Base-by-base conservation (phyloP, 257 asterid species). In the Fraxinus pennsylvanica region DNA sequence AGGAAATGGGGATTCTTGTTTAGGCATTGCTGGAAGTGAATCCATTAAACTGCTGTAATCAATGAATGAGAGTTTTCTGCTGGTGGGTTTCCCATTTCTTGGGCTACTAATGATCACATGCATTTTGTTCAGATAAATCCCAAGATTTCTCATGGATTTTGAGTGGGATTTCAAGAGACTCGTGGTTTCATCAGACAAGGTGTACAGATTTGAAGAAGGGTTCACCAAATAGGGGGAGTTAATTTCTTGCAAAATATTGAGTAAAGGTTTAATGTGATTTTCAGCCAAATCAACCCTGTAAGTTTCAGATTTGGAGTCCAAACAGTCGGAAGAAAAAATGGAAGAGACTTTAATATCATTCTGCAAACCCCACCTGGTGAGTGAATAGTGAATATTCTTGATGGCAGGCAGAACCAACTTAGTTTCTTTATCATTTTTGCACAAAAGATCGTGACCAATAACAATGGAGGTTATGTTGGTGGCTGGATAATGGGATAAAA, bases 301-400 rank as follows among this genome's bases (percentile, higher is more conserved):
- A 0, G 73, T 57, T 50, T 66, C 84, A 41, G 82, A 52, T 36
- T 74, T 22, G 45, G 82, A 68, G 73, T 84, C 77, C 81, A 90
- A 21, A 81, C 99, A 92, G 59, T 78, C 59, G 71, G 89, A 81
- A 57, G 96, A 86, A 50, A 94, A 81, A 5, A 92, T 81, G 81
- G 89, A 75, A 22, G 94, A 75, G 5, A 85, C 89, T 82, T 89
- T 91, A 73, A 94, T 91, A 71, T 90, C 88, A 68, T 68, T 77
- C 12, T 92, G 92, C 88, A 94, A 80, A 39, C 97, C 98, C 98
- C 99, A 94, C 79, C 98, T 87, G 57, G 89, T 90, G 73, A 94
- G 99, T n/a, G 97, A 86, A n/a, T 89, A 80, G 85, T 90, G 88
- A 65, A 94, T 84, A 92, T 91, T 94, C 80, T 87, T 90, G 50